Evolutionary conservation across 345 rosid genomes (phyloP), one percentile per base, ranked within the genome.

Genomic region (Adansonia digitata): DNA sequence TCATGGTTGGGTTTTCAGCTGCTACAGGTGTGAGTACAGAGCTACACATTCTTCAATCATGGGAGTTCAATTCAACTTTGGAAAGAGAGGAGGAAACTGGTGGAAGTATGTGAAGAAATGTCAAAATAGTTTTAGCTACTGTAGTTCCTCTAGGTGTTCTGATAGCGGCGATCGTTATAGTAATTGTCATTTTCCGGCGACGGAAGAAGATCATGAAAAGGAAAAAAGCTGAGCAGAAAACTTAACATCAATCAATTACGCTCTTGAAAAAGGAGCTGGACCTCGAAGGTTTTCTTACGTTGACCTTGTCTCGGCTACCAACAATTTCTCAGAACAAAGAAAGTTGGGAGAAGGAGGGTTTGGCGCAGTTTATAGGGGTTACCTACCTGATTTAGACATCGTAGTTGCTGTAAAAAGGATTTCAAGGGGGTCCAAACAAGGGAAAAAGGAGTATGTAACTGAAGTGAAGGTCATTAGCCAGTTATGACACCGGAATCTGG

Each of bases 401-500:
- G 27, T 53, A 3, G 27, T 20, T 20, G 27, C 5, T 53, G 27
- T 20, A 53, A 53, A 53, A 53, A 53, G 59, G 26, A 20, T 53
- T 20, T 53, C 60, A 22, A 55, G 31, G 3, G 31, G 60, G 15
- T 55, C 60, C 5, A 55, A 10, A 14, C 37, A 57, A 13, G 63
- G 63, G n/a, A 27, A 80, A 57, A 57, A 27, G 39, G 87, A 87
- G 78, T 89, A 82, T 67, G 27, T 78, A 12, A 77, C 86, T 0
- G 87, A 89, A 75, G 85, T 86, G 12, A 86, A 83, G 80, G 52
- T 75, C 51, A 86, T 89, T 65, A 82, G 93, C 69, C 78, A 80
- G 11, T 68, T 91, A 37, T 79, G 93, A 57, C 97, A 91, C 68
- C 72, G 84, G 0, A 91, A 91, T 72, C 77, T 88, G 22, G 90